A percentile compares a stretch with the other conserved stretches of the same genome.
These are phyloP conservation scores for Haplosporangium gracile DNA, from an alignment of 192 early-diverging fungal species.

Conservation along the genomic window DNA sequence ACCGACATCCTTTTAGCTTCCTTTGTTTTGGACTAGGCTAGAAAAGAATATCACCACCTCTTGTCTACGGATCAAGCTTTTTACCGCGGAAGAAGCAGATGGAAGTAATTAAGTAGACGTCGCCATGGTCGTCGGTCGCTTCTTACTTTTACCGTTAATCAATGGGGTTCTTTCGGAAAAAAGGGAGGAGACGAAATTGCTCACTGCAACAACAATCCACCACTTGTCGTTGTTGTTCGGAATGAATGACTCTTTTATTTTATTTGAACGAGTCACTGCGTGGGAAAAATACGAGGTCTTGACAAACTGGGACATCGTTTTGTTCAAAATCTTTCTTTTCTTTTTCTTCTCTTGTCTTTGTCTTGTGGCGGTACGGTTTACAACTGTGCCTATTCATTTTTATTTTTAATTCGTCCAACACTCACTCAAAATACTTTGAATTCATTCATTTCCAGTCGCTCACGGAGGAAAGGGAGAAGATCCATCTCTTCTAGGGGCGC, in stretches of 20 bases:
- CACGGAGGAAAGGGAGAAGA: background rate
- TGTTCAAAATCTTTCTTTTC: background rate
- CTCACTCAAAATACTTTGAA: background rate
- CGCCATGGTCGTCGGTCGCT: background rate
- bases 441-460: background rate
- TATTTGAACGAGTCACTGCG: slow-evolving; percentile 15
- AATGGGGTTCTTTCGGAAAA: background rate
- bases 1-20: background rate
- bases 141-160: background rate
- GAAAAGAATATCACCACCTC: background rate
- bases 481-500: too few relatives aligned
- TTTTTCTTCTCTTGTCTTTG: background rate
- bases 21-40: background rate
- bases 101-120: background rate
- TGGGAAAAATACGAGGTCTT: slow-evolving; percentile 6
- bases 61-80: slow-evolving; percentile 1
- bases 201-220: background rate
- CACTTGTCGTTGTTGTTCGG: too few relatives aligned
- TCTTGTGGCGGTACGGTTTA: background rate
- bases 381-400: background rate
- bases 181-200: background rate
- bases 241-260: slow-evolving; percentile 2
- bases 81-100: background rate
- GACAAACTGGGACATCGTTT: slow-evolving; percentile 22
- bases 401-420: background rate